phyloP scores from a whole-genome alignment of 768 basidiomycete genomes.

The Termitomyces sp. region DNA sequence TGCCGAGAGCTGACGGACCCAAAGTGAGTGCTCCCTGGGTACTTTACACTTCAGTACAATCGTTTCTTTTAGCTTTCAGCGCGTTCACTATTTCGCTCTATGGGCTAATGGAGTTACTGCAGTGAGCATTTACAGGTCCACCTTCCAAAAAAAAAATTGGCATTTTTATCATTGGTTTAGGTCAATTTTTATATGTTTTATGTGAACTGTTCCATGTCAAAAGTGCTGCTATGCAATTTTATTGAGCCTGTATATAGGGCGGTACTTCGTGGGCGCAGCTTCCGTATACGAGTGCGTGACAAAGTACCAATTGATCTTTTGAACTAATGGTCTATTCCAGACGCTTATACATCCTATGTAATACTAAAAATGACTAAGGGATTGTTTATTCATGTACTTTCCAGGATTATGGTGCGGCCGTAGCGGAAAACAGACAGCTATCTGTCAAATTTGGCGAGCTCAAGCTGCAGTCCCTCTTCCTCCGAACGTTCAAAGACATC shows the following conservation, averaged over 20 bases:
- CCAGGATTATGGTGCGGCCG: constrained; percentile 14
- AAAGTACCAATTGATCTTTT: no score
- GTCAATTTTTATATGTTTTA: constrained; percentile 15
- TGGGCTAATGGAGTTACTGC: constrained; percentile 17
- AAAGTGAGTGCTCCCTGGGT: constrained; percentile 2
- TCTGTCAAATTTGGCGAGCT: constrained; percentile 13
- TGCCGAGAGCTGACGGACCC: constrained; percentile 13
- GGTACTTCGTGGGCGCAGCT: constrained; percentile 15
- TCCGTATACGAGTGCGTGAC: constrained; percentile 11
- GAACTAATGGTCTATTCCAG: background rate
- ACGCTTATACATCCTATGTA: constrained; percentile 15
- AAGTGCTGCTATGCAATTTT: background rate
- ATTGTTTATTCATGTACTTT: background rate
- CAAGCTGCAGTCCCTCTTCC: constrained; percentile 15
- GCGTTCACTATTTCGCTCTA: constrained; percentile 13
- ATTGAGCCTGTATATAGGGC: constrained; percentile 3
- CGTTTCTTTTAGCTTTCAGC: constrained; percentile 9
- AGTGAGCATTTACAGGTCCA: background rate
- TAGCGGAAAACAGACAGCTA: constrained; percentile 10
- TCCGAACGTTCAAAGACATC: constrained; percentile 13
- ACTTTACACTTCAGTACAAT: background rate
- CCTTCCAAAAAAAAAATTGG: background rate
- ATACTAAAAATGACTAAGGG: background rate
- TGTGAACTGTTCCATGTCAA: background rate
- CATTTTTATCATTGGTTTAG: background rate